Conservation (phyloP, 306 rosid genomes). For the Fagus crenata region DNA sequence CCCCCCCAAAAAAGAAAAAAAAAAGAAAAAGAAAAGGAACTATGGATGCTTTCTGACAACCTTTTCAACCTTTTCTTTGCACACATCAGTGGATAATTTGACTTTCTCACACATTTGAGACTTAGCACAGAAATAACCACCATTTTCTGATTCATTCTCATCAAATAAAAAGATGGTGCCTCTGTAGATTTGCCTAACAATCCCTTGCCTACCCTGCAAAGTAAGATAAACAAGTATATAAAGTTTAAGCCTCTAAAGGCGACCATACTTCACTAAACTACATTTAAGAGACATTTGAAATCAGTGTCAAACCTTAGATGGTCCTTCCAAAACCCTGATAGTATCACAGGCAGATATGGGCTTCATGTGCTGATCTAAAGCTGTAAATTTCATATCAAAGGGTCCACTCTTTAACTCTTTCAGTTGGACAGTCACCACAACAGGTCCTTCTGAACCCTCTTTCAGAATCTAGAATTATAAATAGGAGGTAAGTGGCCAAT, state of each 20-base stretch:
- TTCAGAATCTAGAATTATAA: slow-evolving; percentile 61
- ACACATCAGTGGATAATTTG: slow-evolving; percentile 49
- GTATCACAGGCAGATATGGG: slow-evolving; percentile 67
- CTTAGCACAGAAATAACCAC: slow-evolving; percentile 78
- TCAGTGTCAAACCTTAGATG: slow-evolving; percentile 57
- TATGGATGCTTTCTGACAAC: slow-evolving; percentile 11
- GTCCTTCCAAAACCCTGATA: slow-evolving; percentile 72
- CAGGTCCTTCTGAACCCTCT: slow-evolving; percentile 69
- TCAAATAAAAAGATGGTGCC: slow-evolving; percentile 68
- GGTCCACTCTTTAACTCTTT: slow-evolving; percentile 60
- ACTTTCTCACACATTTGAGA: slow-evolving; percentile 81
- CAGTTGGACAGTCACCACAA: slow-evolving; percentile 48
- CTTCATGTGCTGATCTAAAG: slow-evolving; percentile 65
- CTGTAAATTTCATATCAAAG: slow-evolving; percentile 67
- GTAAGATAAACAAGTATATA: slow-evolving; percentile 25
- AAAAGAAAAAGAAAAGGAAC: background rate
- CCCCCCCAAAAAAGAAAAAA: background rate
- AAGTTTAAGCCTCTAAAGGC: slow-evolving; percentile 18
- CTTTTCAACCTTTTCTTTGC: slow-evolving; percentile 64
- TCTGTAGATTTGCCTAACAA: slow-evolving; percentile 74
- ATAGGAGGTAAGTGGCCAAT: background rate
- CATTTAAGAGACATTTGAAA: background rate
- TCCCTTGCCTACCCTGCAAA: slow-evolving; percentile 85
- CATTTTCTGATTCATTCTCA: slow-evolving; percentile 64
- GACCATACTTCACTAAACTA: slow-evolving; percentile 14